phyloP scores from a whole-genome alignment of 108 stramenopile genomes.

The Pseudonitzschia multistriata region DNA sequence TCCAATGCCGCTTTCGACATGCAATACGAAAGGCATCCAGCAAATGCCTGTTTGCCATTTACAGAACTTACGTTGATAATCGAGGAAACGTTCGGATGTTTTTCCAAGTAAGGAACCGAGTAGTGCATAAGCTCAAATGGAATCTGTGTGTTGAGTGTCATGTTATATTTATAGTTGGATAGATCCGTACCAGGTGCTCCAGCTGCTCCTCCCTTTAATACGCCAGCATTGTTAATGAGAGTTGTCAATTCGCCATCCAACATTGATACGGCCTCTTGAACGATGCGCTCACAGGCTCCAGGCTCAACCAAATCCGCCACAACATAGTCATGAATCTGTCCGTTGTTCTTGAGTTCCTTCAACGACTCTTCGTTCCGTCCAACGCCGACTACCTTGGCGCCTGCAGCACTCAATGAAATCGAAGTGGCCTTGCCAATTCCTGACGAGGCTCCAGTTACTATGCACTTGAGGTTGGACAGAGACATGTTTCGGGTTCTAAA shows the following conservation, averaged over 20 bases:
- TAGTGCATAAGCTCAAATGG: constrained; percentile 62
- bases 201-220: constrained; percentile 48
- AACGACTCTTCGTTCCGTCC: constrained; percentile 43
- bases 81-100: constrained; percentile 28
- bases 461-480: constrained; percentile 27
- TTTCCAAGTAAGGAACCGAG: constrained; percentile 56
- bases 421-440: constrained; percentile 56
- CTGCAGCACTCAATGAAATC: constrained; percentile 34
- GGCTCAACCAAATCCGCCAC: constrained; percentile 46
- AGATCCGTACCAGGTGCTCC: constrained; percentile 21
- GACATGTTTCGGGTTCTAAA: neutral
- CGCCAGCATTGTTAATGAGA: constrained; percentile 61
- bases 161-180: constrained; percentile 52
- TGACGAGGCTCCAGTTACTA: constrained; percentile 61
- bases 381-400: constrained; percentile 50
- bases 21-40: constrained; percentile 53
- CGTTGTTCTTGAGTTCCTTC: constrained; percentile 28
- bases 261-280: constrained; percentile 37
- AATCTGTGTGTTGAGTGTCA: constrained; percentile 53
- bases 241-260: constrained; percentile 42
- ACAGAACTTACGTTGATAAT: constrained; percentile 67
- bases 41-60: constrained; percentile 67
- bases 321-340: constrained; percentile 37
- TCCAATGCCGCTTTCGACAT: constrained; percentile 71
- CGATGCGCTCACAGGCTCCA: constrained; percentile 39